phyloP scores from a whole-genome alignment of 2,329 filamentous ascomycete genomes.

The Dichotomopilus funicola region DNA sequence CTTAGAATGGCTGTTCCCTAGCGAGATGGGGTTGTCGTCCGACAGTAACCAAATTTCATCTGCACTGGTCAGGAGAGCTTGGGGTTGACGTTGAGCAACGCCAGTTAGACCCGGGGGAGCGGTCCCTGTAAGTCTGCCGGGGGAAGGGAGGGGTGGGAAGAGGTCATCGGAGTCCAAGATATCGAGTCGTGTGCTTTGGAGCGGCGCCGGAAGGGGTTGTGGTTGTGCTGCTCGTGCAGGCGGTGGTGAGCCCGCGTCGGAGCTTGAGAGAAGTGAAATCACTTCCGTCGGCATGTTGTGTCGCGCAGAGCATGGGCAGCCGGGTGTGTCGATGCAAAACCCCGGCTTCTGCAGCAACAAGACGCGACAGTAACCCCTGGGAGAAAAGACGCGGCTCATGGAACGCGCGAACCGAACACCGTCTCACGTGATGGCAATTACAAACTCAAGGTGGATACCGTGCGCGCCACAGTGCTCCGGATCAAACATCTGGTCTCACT shows the following conservation, averaged over 20 bases:
- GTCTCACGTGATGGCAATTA: constrained; percentile 16
- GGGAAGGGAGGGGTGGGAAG: background rate
- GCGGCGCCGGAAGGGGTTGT: background rate
- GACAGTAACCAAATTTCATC: constrained; percentile 7
- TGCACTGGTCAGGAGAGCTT: background rate
- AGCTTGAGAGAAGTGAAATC: constrained; percentile 19
- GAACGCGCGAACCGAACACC: constrained; percentile 18
- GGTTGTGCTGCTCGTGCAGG: background rate
- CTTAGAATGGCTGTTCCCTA: background rate
- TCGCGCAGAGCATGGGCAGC: too few relatives aligned
- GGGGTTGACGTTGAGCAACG: too few relatives aligned
- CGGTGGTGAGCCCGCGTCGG: constrained; percentile 5
- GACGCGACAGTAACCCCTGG: background rate
- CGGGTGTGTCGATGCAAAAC: too few relatives aligned
- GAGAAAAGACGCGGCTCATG: constrained; percentile 7
- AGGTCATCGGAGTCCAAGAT: background rate
- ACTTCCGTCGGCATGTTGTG: constrained; percentile 17
- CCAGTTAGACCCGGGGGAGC: too few relatives aligned
- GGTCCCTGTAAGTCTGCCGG: background rate
- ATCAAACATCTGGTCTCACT: too few relatives aligned
- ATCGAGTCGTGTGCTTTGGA: background rate
- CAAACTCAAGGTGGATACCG: background rate
- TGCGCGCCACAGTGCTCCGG: too few relatives aligned
- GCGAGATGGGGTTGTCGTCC: background rate
- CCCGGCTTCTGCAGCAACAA: too few relatives aligned